These are phyloP conservation scores for Pigoraptor vietnamica DNA, from an alignment of 78 protist species.

Conservation along the genomic window DNA sequence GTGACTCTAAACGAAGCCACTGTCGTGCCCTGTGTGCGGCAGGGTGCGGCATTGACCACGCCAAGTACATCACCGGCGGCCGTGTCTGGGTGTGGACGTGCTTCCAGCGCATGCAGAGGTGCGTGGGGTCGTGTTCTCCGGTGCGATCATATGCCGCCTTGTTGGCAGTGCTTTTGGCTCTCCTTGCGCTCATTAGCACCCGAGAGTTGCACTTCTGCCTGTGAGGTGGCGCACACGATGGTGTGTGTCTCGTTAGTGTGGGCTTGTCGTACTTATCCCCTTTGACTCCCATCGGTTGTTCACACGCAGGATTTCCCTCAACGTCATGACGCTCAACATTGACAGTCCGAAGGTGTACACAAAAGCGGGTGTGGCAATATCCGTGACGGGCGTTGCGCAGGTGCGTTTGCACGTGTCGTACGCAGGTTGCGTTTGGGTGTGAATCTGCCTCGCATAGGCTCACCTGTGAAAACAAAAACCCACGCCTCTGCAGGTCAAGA, in stretches of 20 bases:
- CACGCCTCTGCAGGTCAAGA: not conserved
- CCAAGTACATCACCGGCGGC: conserved; percentile 21
- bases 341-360: not conserved
- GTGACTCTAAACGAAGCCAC: no score
- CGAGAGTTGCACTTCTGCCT: no score
- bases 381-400: conserved; percentile 23
- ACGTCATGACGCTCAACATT: conserved; percentile 15
- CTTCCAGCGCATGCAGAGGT: conserved; percentile 1
- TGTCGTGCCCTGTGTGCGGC: not conserved
- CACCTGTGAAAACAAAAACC: no score
- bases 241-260: no score
- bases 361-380: conserved; percentile 9
- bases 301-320: conserved; percentile 6
- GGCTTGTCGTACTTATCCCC: no score
- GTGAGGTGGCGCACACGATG: no score
- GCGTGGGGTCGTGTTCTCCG: not conserved
- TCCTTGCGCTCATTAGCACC: no score
- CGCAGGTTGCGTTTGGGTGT: not conserved
- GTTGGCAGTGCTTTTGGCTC: no score
- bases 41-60: no score
- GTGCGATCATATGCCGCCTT: no score
- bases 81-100: not conserved
- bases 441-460: not conserved
- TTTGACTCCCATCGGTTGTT: no score
- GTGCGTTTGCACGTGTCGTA: not conserved